Base-by-base conservation (phyloP, 2,329 filamentous ascomycete species). In the Aspergillus fischeri region DNA sequence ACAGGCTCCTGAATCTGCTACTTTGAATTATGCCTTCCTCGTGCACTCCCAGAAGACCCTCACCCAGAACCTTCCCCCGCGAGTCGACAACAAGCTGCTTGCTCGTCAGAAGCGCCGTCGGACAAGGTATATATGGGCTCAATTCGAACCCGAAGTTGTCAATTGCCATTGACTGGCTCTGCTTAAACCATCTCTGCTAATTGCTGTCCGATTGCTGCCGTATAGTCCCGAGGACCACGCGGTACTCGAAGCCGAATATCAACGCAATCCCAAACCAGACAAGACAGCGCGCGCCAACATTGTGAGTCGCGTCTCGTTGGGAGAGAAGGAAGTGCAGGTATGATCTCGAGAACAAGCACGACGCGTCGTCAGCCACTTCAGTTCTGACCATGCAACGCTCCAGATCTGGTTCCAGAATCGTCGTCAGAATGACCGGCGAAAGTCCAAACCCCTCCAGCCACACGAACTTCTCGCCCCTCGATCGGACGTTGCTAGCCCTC, bases 351-450 rank as follows among this genome's bases (percentile, higher is more conserved):
- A 63, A 60, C 56, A 61, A 55, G 41, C 20, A 17, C 64, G 20
- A 51, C 24, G 55, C 65, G 67, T 74, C 69, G 76, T 3, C 44
- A 42, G 50, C 61, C 53, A 35, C 49, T 56, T 55, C 8, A 38
- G 4, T 42, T 52, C 56, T 61, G 53, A 48, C 56, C 49, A 60
- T 44, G 25, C 53, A 54, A 28, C 11, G 8, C 17, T 55, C 48
- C 60, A 97, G 93, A 96, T 97, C 67, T 97, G 93, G 93, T 97
- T 97, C 77, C 93, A 97, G 70, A 97, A 97, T 70, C 86, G 92
- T 69, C 85, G 93, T 63, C 93, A 97, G 74, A 96, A 95, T 75
- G 91, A 95, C 73, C 85, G 93, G 66, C 86, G 93, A 64, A 95
- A 93, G 78, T 91, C 91, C 55, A 88, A 90, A 65, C 92, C 92